Evolutionary conservation across 2,329 filamentous ascomycete species (phyloP), one percentile per base, ranked within the genome.

Genomic region (Phyllosticta paracitricarpa): DNA sequence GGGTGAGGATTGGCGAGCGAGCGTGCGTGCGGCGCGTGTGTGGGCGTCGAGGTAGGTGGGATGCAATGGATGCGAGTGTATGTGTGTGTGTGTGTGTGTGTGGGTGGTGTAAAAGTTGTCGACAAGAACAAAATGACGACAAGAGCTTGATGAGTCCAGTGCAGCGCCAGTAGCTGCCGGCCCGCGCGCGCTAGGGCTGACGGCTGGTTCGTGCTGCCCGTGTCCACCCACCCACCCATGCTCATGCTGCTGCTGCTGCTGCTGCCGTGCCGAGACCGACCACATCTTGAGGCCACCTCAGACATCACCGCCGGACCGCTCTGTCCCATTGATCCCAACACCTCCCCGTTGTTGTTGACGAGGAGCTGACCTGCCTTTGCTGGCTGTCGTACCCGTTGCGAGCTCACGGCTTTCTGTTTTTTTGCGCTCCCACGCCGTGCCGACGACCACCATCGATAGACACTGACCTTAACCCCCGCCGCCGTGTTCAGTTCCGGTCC

Each of bases 21-120:
- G 51, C 54, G 55, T 54, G 58, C 52, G 40, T 48, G 52, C 58
- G 52, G 51, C 48, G 55, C 19, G 25, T 26, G 53, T 22, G 17
- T n/a, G 58, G 26, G 58, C 58, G 28, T 60, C 56, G 53, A 52
- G 51, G n/a, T 4, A 10, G 58, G 58, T 48, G 25, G 26, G 14
- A 10, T 48, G n/a, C 14, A 19, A 30, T 30, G 51, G 57, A 26
- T 22, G 30, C 28, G 28, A 6, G 6, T 6, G 28, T 30, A 8
- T 6, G 28, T 30, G 28, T 30, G 28, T 30, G 3, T n/a, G 6
- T 6, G 28, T 30, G 4, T 6, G 28, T 30, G 28, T 30, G 28
- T 30, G 3, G 28, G 6, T 28, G 26, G 7, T 5, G 26, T 30
- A 8, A 30, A 30, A 30, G 28, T 30, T 30, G 28, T 7, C 6